Conservation (phyloP, 2,329 filamentous ascomycete species). For the Trichoderma pleuroti region DNA sequence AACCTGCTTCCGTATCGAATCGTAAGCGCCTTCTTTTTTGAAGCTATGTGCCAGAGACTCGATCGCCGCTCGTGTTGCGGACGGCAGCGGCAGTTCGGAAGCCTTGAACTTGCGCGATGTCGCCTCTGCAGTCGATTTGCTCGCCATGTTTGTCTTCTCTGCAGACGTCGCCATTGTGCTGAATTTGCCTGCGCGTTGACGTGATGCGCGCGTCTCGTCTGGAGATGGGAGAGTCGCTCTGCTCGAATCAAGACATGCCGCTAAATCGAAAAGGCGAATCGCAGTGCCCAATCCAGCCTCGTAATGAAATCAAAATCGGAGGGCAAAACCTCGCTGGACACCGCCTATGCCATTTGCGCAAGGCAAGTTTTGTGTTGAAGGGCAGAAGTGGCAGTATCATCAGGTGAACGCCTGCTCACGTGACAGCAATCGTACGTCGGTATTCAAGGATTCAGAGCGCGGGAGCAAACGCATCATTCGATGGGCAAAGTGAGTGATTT, state of each 20-base stretch:
- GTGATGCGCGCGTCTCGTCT: slow-evolving; percentile 14
- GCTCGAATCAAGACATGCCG: slow-evolving; percentile 10
- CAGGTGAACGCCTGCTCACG: slow-evolving; percentile 18
- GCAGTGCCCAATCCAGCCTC: neutral
- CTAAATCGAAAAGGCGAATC: neutral
- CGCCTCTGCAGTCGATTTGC: slow-evolving; percentile 18
- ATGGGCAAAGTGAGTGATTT: neutral
- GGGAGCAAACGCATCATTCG: neutral
- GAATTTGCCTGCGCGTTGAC: slow-evolving; percentile 9
- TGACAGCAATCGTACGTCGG: neutral
- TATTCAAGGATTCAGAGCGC: neutral
- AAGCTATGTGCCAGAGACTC: slow-evolving; percentile 74
- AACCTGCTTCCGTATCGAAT: slow-evolving; percentile 70
- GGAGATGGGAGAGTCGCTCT: neutral
- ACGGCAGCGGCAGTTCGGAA: slow-evolving; percentile 70
- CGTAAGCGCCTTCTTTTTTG: slow-evolving; percentile 84
- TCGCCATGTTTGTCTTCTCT: slow-evolving; percentile 23
- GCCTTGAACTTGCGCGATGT: slow-evolving; percentile 59
- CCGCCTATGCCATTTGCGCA: neutral
- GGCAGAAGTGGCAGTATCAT: slow-evolving; percentile 8
- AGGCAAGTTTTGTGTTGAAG: neutral
- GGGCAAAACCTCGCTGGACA: neutral
- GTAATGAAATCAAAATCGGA: neutral
- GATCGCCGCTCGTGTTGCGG: slow-evolving; percentile 68
- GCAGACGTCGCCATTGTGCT: slow-evolving; percentile 28